A percentile compares a stretch with the other conserved stretches of the same genome.
Conservation (phyloP, 495 filamentous ascomycete species). For the Gamarada debralockiae region DNA sequence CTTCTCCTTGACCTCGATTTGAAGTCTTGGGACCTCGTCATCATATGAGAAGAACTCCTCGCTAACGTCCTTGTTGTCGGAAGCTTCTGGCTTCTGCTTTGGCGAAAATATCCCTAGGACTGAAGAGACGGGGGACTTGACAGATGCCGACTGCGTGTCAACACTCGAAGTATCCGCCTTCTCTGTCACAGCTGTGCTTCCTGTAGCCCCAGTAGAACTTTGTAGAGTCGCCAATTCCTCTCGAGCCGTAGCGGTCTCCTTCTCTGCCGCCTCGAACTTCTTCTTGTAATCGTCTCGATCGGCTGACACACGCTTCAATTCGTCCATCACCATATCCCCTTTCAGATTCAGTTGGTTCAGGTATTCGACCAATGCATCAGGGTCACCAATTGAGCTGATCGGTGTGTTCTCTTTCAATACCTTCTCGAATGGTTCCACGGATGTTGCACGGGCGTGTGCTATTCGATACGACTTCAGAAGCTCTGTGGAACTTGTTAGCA, state of each 20-base stretch:
- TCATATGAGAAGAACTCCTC: conserved; percentile 92
- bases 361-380: conserved; percentile 83
- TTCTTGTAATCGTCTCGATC: conserved; percentile 80
- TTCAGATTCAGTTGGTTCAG: conserved; percentile 85
- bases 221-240: conserved; percentile 21
- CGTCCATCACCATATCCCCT: conserved; percentile 85
- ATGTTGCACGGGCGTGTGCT: conserved; percentile 77
- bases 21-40: conserved; percentile 65
- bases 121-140: conserved; percentile 36
- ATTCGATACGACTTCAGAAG: conserved; percentile 86
- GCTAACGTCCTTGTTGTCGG: conserved; percentile 40
- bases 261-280: conserved; percentile 66
- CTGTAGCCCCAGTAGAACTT: conserved; percentile 19
- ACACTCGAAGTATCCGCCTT: conserved; percentile 27
- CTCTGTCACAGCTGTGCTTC: conserved; percentile 12
- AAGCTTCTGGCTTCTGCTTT: conserved; percentile 36
- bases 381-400: conserved; percentile 80
- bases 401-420: conserved; percentile 88
- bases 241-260: conserved; percentile 35
- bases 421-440: conserved; percentile 91
- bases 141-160: conserved; percentile 15
- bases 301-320: conserved; percentile 79
- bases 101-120: conserved; percentile 43
- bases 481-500: conserved; percentile 45
- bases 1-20: conserved; percentile 53